A percentile compares a stretch with the other conserved stretches of the same genome.
Conservation (phyloP, 345 rosid species). For the Populus alba region DNA sequence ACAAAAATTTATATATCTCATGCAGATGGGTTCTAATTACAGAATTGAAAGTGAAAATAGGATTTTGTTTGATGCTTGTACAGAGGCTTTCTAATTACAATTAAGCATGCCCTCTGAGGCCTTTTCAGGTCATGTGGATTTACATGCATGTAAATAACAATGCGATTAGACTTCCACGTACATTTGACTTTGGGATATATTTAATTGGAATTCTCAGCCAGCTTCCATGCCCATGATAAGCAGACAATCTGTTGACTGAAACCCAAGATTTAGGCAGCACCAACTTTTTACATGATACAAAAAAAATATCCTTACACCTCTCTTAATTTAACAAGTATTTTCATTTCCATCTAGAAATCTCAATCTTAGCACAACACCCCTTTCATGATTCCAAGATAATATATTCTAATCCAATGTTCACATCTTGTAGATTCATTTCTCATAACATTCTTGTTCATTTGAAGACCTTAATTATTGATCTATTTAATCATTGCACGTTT, state of each 20-base stretch:
- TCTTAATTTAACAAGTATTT: not conserved
- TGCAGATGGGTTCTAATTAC: too few species aligned
- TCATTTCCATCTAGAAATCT: not conserved
- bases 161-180: not conserved
- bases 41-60: too few species aligned
- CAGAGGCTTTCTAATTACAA: not conserved
- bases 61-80: too few species aligned
- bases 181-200: not conserved
- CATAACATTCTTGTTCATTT: not conserved
- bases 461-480: not conserved
- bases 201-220: not conserved
- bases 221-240: not conserved
- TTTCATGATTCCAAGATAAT: too few species aligned
- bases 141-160: not conserved
- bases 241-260: conserved; percentile 1
- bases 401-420: too few species aligned
- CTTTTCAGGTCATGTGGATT: not conserved
- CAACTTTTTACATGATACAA: not conserved
- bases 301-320: too few species aligned
- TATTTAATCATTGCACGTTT: not conserved
- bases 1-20: too few species aligned
- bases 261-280: not conserved
- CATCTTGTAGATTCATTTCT: too few species aligned
- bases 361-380: too few species aligned
- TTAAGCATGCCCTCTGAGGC: not conserved